Conservation (phyloP, 768 basidiomycete genomes). For the Auricularia auricula-judae region DNA sequence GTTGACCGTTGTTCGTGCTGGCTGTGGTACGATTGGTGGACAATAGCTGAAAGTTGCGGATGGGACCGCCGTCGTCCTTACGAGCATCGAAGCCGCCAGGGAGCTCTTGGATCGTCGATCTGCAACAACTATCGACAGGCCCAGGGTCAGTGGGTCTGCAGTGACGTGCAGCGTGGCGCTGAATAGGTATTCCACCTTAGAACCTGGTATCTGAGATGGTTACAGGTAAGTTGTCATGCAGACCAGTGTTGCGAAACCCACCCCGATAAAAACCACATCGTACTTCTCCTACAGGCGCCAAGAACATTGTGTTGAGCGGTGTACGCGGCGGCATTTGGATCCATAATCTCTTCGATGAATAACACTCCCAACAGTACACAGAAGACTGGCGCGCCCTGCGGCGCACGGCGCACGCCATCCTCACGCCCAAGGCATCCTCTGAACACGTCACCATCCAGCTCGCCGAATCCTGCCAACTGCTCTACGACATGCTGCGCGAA, state of each 20-base stretch:
- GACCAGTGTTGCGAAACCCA: too few relatives aligned
- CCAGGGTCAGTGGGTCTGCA: not conserved
- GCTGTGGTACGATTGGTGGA: constrained; percentile 1
- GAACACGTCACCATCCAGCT: constrained; percentile 16
- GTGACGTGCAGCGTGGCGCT: too few relatives aligned
- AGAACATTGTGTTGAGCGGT: constrained; percentile 10
- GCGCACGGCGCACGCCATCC: constrained; percentile 7
- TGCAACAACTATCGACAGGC: constrained; percentile 16
- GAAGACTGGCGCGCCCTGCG: constrained; percentile 10
- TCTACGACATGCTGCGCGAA: constrained; percentile 18
- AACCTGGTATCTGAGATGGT: constrained; percentile 12
- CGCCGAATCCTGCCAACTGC: constrained; percentile 20
- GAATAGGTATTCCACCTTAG: not conserved
- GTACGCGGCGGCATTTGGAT: too few relatives aligned
- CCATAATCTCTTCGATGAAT: too few relatives aligned
- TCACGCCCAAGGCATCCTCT: constrained; percentile 12
- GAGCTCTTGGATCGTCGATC: constrained; percentile 20
- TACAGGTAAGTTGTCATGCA: constrained; percentile 2
- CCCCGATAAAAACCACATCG: too few relatives aligned
- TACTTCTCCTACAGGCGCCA: not conserved
- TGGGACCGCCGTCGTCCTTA: constrained; percentile 15
- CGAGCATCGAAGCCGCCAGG: constrained; percentile 12
- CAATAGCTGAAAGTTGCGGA: constrained; percentile 15
- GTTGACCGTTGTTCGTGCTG: not conserved
- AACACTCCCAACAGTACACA: not conserved